Evolutionary conservation across 169 alveolate species (phyloP).

Genomic region (Cryptosporidium tyzzeri): DNA sequence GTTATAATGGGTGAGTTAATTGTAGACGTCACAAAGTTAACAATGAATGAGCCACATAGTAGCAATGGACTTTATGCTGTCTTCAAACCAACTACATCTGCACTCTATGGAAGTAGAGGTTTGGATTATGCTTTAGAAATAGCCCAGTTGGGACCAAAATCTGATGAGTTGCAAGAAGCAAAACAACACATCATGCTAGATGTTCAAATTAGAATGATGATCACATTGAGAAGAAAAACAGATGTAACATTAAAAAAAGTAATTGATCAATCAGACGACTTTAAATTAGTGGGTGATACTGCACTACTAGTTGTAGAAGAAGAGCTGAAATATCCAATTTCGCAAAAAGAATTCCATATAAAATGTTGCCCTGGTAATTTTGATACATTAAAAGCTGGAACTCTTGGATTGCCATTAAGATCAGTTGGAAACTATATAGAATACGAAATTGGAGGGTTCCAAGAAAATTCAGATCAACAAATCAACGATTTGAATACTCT

Average conservation of each 20-base stretch:
- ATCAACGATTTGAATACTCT: constrained; percentile 58
- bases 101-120: constrained; percentile 72
- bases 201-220: constrained; percentile 74
- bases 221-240: constrained; percentile 62
- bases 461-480: constrained; percentile 66
- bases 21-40: constrained; percentile 65
- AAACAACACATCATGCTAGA: constrained; percentile 58
- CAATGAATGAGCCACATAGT: constrained; percentile 68
- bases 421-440: constrained; percentile 74
- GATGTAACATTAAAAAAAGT: constrained; percentile 72
- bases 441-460: constrained; percentile 72
- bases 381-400: constrained; percentile 69
- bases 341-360: constrained; percentile 58
- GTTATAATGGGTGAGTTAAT: constrained; percentile 73
- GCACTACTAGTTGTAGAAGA: constrained; percentile 67
- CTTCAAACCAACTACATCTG: constrained; percentile 69
- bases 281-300: constrained; percentile 70
- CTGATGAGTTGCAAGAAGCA: constrained; percentile 74
- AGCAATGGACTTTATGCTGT: constrained; percentile 75
- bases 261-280: constrained; percentile 71
- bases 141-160: constrained; percentile 74
- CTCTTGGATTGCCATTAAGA: constrained; percentile 64
- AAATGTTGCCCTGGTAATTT: constrained; percentile 74
- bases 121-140: constrained; percentile 68
- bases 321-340: constrained; percentile 62